Percentiles rank a stretch among this genome's conserved stretches.
These are phyloP conservation scores for Tremella mesenterica DNA, from an alignment of 768 basidiomycete genomes.

Conservation along the genomic window DNA sequence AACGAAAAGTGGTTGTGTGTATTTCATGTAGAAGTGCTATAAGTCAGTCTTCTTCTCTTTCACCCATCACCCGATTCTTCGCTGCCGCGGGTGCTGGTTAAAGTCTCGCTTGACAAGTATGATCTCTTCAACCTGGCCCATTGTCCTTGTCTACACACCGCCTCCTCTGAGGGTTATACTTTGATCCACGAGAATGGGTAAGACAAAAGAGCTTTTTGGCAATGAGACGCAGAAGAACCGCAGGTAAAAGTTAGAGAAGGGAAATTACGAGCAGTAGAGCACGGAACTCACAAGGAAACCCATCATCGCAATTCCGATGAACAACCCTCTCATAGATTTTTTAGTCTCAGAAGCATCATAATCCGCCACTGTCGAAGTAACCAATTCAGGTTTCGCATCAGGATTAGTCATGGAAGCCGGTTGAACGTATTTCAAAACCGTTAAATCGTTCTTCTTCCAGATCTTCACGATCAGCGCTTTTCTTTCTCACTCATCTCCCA, in stretches of 20 bases:
- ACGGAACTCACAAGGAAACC: slow-evolving; percentile 53
- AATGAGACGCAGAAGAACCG: too few relatives aligned
- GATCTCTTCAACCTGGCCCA: too few relatives aligned
- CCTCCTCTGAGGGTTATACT: too few relatives aligned
- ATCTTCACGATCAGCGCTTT: too few relatives aligned
- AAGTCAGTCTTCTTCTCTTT: background rate
- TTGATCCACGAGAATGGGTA: background rate
- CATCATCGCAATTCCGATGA: slow-evolving; percentile 73
- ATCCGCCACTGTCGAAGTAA: slow-evolving; percentile 86
- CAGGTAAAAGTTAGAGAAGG: background rate
- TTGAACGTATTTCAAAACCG: slow-evolving; percentile 93
- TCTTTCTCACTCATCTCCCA: too few relatives aligned
- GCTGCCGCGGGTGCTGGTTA: slow-evolving; percentile 1
- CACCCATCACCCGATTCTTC: background rate
- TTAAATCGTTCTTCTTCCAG: slow-evolving; percentile 89
- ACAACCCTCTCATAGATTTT: slow-evolving; percentile 50
- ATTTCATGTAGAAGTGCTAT: slow-evolving; percentile 79
- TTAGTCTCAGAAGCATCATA: slow-evolving; percentile 85
- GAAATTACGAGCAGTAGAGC: background rate
- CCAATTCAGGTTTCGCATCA: slow-evolving; percentile 52
- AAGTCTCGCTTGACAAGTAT: background rate
- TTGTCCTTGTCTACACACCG: too few relatives aligned
- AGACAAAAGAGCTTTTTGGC: too few relatives aligned
- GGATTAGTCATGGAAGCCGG: slow-evolving; percentile 58
- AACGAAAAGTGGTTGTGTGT: slow-evolving; percentile 92